Evolutionary conservation across 2,329 filamentous ascomycete genomes (phyloP), one percentile per base, ranked within the genome.

Genomic region (Didymella glomerata): DNA sequence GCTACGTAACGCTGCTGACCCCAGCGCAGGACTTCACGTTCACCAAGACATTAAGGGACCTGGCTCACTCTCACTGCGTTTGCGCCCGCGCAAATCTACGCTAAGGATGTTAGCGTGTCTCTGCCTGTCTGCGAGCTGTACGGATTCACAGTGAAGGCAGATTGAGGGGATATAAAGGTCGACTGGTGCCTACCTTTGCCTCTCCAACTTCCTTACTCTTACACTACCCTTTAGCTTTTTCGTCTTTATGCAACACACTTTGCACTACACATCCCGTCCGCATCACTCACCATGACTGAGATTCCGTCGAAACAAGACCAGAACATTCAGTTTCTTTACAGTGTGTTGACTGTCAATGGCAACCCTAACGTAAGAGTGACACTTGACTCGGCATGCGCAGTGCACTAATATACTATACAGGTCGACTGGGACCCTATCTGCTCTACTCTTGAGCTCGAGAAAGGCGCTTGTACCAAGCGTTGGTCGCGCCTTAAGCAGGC

Each of bases 401-500:
- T 36, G 18, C 36, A 16, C 57, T 66, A 8, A 65, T 36, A 36
- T 8, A 14, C 11, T 14, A 4, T 3, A 36, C 18, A 77, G 76
- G 68, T 77, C n/a, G 66, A 77, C 56, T 75, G 67, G 65, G 47
- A 57, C 1, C 60, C 70, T 1, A 64, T 78, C 18, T 62, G 60
- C 42, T 46, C 52, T 2, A 68, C 58, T 0, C 63, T 78, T 2
- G 36, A 65, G 6, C 65, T 77, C 20, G 71, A 67, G n/a, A 63
- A 63, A 11, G 63, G 62, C 14, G 73, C 74, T 0, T 62, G 57
- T 2, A 51, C 55, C 1, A 76, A 75, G 65, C 73, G 75, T 22
- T 76, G 73, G 73, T 72, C 69, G 8, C 71, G 75, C 14, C 67
- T 77, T n/a, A 72, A 68, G 62, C 41, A 63, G 18, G 58, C 65